These are phyloP conservation scores for Bodo saltans DNA, from an alignment of 78 protist genomes.

Conservation along the genomic window DNA sequence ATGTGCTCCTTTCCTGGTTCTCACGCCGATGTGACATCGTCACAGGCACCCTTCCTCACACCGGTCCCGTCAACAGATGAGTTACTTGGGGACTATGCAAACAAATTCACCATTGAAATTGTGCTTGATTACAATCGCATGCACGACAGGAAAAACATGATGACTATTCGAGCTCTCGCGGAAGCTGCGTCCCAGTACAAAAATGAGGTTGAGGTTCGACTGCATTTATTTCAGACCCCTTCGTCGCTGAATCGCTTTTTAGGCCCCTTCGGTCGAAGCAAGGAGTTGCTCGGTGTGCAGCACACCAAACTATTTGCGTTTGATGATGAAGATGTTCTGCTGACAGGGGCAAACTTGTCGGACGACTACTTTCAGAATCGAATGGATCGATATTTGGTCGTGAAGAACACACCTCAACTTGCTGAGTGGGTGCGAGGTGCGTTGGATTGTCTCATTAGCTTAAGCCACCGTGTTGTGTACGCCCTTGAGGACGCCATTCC, in stretches of 20 bases:
- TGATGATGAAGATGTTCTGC: constrained; percentile 49
- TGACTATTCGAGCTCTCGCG: neutral
- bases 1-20: no score
- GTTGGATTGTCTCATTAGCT: no score
- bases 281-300: constrained; percentile 39
- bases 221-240: neutral
- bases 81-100: no score
- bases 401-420: neutral
- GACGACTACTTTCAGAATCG: constrained; percentile 51
- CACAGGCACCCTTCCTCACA: no score
- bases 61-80: no score
- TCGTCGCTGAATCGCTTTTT: neutral
- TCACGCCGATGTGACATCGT: no score
- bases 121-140: neutral
- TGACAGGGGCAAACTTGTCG: constrained; percentile 55
- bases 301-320: constrained; percentile 49
- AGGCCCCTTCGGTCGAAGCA: neutral
- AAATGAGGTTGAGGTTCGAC: neutral
- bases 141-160: neutral
- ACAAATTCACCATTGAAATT: neutral
- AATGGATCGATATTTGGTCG: constrained; percentile 48
- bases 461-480: no score
- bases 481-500: no score
- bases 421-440: constrained; percentile 14
- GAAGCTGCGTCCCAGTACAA: neutral